Percentiles rank a stretch among this genome's conserved stretches.
Evolutionary conservation across 495 filamentous ascomycete species (phyloP).

Genomic region (Letharia lupina): DNA sequence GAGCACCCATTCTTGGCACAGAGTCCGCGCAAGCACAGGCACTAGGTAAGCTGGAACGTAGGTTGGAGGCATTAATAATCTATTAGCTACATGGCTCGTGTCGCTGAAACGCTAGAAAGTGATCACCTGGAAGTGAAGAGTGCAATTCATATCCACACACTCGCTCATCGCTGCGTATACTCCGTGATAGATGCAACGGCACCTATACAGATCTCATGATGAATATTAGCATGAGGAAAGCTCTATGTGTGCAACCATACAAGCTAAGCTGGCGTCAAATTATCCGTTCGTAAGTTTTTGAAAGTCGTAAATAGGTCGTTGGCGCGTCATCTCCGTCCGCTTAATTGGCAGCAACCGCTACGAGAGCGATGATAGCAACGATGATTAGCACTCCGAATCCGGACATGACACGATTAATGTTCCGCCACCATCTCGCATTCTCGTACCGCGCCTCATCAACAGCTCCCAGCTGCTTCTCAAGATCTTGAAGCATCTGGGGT

Average conservation of each 20-base stretch:
- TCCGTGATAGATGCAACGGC: not conserved
- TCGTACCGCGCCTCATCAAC: slow-evolving; percentile 59
- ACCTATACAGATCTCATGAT: not conserved
- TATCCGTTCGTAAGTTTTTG: slow-evolving; percentile 12
- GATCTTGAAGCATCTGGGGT: slow-evolving; percentile 36
- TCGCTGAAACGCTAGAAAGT: not conserved
- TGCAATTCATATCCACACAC: slow-evolving; percentile 10
- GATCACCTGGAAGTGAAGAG: not conserved
- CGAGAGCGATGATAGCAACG: slow-evolving; percentile 44
- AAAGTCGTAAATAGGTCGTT: slow-evolving; percentile 12
- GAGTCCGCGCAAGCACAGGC: not conserved
- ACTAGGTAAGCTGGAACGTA: not conserved
- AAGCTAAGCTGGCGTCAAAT: not conserved
- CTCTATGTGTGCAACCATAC: not conserved
- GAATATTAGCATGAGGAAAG: not conserved
- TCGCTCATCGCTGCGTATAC: slow-evolving; percentile 13
- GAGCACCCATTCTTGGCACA: not conserved
- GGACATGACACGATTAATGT: slow-evolving; percentile 80
- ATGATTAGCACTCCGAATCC: slow-evolving; percentile 70
- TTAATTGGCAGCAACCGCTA: slow-evolving; percentile 17
- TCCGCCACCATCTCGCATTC: slow-evolving; percentile 89
- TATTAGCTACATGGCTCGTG: not conserved
- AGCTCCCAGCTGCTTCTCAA: slow-evolving; percentile 36
- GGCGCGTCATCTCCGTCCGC: not conserved
- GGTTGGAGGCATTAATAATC: not conserved